phyloP scores from a whole-genome alignment of 305 asterid species.

The Solanum hybrid region DNA sequence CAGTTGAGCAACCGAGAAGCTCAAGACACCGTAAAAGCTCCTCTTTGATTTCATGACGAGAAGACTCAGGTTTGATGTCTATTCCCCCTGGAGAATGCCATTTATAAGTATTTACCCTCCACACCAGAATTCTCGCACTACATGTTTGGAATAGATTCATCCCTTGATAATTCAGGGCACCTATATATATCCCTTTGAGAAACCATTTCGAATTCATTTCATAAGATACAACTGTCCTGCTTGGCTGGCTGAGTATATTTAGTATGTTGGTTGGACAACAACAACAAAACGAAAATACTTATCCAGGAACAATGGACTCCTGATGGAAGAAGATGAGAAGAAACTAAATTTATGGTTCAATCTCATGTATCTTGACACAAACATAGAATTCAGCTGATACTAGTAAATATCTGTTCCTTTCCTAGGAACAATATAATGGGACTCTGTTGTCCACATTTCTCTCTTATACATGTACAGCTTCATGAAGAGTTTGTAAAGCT shows the following conservation, averaged over 20 bases:
- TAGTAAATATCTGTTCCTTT: conserved; percentile 2
- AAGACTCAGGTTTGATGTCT: background rate
- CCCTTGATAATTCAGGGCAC: background rate
- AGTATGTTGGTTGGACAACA: background rate
- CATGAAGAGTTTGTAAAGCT: conserved; percentile 3
- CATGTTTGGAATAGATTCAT: background rate
- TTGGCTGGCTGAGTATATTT: background rate
- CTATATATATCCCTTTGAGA: background rate
- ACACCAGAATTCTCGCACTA: background rate
- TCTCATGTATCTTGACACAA: background rate
- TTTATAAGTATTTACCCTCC: background rate
- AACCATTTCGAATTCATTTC: background rate
- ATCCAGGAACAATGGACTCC: background rate
- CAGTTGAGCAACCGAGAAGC: conserved; percentile 37
- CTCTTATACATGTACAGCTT: conserved; percentile 20
- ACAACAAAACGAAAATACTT: background rate
- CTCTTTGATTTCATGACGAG: conserved; percentile 23
- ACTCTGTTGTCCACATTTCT: background rate
- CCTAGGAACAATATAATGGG: background rate
- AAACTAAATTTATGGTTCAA: background rate
- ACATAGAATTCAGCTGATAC: conserved; percentile 1
- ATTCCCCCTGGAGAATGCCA: background rate
- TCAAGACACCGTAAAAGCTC: conserved; percentile 47
- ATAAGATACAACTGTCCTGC: background rate
- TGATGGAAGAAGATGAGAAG: background rate